Conservation (phyloP, 78 protist species). For the Dictyostelium capitatum region DNA sequence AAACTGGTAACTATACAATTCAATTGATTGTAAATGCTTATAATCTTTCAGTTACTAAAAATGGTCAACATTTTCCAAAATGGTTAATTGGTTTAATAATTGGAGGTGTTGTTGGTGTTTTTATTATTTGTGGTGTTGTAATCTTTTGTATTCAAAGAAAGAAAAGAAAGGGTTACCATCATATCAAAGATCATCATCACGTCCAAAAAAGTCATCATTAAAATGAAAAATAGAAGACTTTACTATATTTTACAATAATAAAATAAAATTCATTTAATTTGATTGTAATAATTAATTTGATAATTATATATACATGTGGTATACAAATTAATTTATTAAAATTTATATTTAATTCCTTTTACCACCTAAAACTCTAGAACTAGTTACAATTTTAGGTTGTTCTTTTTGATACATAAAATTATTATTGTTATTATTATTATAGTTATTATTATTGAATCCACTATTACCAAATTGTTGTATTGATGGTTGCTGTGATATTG, state of each 20-base stretch:
- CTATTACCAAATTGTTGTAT: not conserved
- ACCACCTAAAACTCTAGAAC: slow-evolving; percentile 44
- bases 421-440: not conserved
- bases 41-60: not conserved
- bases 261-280: too few relatives aligned
- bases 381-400: slow-evolving; percentile 6
- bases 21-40: not conserved
- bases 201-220: too few relatives aligned
- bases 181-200: too few relatives aligned
- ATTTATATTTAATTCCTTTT: not conserved
- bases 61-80: not conserved
- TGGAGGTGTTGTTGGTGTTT: not conserved
- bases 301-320: too few relatives aligned
- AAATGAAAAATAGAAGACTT: too few relatives aligned
- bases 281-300: too few relatives aligned
- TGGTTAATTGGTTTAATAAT: not conserved
- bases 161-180: too few relatives aligned
- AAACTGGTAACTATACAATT: not conserved
- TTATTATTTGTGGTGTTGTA: not conserved
- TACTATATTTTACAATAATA: too few relatives aligned
- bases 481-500: not conserved
- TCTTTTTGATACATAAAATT: not conserved
- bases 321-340: not conserved
- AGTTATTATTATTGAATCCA: not conserved
- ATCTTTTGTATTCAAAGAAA: too few relatives aligned